Percentiles rank a stretch among this genome's conserved stretches.
These are phyloP conservation scores for Syzygium syzygioides DNA, from an alignment of 441 rosid genomes.

Conservation along the genomic window DNA sequence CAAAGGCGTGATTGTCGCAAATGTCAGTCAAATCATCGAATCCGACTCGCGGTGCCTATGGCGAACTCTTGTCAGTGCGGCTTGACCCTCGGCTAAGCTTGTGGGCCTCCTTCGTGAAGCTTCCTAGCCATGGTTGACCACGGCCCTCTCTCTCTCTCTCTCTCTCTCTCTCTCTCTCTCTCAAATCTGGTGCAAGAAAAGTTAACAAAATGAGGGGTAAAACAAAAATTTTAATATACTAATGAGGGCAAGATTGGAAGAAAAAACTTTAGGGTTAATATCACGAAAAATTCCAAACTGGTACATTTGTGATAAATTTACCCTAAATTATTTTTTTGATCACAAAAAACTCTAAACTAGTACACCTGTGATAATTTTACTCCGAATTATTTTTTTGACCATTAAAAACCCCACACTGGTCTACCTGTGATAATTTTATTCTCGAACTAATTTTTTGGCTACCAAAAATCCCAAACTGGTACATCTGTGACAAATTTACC, in stretches of 20 bases:
- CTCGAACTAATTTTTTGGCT: no score
- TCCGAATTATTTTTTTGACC: no score
- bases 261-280: background rate
- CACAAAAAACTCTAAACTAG: no score
- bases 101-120: background rate
- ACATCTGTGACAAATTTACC: no score
- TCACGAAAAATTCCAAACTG: no score
- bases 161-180: background rate
- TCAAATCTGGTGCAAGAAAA: background rate
- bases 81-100: background rate
- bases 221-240: background rate
- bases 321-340: no score
- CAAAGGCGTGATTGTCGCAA: background rate
- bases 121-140: background rate
- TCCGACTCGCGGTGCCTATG: background rate
- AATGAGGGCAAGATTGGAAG: background rate
- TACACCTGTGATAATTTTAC: no score
- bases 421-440: no score
- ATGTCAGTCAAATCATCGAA: background rate
- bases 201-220: background rate
- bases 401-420: no score
- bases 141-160: background rate
- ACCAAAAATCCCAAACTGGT: no score
- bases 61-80: background rate
- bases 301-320: no score